Evolutionary conservation across 75 land plant species (phyloP).

Genomic region (Picea sitchensis): DNA sequence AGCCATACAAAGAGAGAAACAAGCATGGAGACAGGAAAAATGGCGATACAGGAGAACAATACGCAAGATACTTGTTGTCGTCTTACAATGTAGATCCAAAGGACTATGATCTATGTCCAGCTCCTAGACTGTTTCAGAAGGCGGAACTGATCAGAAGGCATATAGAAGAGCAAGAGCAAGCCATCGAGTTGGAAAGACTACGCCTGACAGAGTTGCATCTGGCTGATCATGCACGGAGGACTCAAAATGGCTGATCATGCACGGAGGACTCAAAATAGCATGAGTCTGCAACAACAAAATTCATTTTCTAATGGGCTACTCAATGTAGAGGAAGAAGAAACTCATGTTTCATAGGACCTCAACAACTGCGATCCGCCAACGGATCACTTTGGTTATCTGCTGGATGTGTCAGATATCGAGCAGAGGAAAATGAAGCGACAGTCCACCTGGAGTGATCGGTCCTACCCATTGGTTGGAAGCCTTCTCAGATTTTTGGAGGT

Average conservation of each 20-base stretch:
- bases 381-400: too few species aligned
- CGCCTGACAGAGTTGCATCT: constrained; percentile 42
- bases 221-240: not conserved
- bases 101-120: constrained; percentile 10
- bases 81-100: not conserved
- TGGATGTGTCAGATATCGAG: too few species aligned
- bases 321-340: too few species aligned
- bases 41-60: not conserved
- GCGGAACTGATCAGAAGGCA: constrained; percentile 46
- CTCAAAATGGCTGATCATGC: not conserved
- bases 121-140: constrained; percentile 32
- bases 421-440: too few species aligned
- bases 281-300: too few species aligned
- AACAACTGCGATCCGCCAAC: too few species aligned
- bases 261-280: too few species aligned
- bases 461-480: too few species aligned
- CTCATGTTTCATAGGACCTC: too few species aligned
- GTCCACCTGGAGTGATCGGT: too few species aligned
- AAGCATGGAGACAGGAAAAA: constrained; percentile 48
- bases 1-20: constrained; percentile 86
- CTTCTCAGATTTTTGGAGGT: too few species aligned
- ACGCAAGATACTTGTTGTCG: not conserved
- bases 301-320: too few species aligned
- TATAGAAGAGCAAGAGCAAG: constrained; percentile 51
- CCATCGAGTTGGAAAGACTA: constrained; percentile 57